phyloP scores from a whole-genome alignment of 2,329 filamentous ascomycete genomes.

The Fusarium keratoplasticum region DNA sequence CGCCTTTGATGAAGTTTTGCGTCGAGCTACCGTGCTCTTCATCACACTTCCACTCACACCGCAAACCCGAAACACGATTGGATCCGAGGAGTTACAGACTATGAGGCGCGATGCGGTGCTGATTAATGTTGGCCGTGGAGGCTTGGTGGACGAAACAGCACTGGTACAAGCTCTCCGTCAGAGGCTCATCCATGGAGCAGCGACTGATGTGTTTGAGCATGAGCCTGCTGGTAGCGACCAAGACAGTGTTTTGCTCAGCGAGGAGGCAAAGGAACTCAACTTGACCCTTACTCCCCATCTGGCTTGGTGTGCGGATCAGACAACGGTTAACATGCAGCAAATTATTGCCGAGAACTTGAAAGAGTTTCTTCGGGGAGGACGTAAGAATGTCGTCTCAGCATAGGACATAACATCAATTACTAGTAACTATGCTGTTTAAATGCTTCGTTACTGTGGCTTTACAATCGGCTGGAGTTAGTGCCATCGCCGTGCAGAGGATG shows the following conservation, averaged over 20 bases:
- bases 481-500: background rate
- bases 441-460: background rate
- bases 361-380: background rate
- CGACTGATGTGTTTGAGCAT: constrained; percentile 12
- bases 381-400: background rate
- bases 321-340: background rate
- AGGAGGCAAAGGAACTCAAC: background rate
- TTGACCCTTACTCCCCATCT: background rate
- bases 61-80: background rate
- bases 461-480: background rate
- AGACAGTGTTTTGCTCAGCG: background rate
- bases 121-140: constrained; percentile 16
- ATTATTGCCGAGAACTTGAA: background rate
- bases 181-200: constrained; percentile 8
- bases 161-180: constrained; percentile 8
- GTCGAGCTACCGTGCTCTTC: background rate
- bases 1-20: background rate
- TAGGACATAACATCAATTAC: background rate
- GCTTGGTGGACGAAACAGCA: constrained; percentile 12
- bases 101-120: constrained; percentile 13
- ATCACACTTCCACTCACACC: background rate
- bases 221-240: constrained; percentile 8
- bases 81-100: background rate
- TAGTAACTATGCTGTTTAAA: background rate
- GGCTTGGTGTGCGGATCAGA: constrained; percentile 6